Conservation (phyloP, 1,284 basidiomycete species). For the Trametes hirsuta region DNA sequence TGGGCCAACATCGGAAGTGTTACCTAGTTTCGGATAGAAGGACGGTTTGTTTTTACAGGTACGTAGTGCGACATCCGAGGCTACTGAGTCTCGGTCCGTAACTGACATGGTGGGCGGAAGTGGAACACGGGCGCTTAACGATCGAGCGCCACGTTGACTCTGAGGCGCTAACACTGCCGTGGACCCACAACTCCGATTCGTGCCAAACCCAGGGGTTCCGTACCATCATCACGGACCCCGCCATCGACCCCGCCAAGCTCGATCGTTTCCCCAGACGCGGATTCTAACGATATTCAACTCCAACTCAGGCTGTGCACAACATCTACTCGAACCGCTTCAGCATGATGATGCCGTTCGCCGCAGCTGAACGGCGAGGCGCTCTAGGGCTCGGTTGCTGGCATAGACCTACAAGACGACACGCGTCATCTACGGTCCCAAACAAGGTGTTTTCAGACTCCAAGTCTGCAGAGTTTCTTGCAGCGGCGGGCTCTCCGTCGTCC, state of each 20-base stretch:
- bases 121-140: background rate
- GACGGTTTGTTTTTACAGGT: too few relatives aligned
- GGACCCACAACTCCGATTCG: slow-evolving; percentile 2
- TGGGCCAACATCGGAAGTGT: too few relatives aligned
- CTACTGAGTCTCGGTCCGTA: too few relatives aligned
- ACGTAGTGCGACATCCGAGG: too few relatives aligned
- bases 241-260: too few relatives aligned
- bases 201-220: too few relatives aligned
- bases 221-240: too few relatives aligned
- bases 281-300: too few relatives aligned
- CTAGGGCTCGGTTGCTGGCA: background rate
- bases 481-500: slow-evolving; percentile 41
- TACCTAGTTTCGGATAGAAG: too few relatives aligned
- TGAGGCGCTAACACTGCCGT: background rate
- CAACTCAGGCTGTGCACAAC: too few relatives aligned
- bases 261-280: too few relatives aligned
- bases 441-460: slow-evolving; percentile 40
- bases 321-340: too few relatives aligned
- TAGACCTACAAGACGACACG: slow-evolving; percentile 1
- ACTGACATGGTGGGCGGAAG: background rate
- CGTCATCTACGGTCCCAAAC: slow-evolving; percentile 5
- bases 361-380: background rate
- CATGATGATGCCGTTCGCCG: background rate
- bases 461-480: slow-evolving; percentile 49
- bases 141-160: background rate